Evolutionary conservation across 73 alveolate species (phyloP).

Genomic region (Paramecium octaurelia): DNA sequence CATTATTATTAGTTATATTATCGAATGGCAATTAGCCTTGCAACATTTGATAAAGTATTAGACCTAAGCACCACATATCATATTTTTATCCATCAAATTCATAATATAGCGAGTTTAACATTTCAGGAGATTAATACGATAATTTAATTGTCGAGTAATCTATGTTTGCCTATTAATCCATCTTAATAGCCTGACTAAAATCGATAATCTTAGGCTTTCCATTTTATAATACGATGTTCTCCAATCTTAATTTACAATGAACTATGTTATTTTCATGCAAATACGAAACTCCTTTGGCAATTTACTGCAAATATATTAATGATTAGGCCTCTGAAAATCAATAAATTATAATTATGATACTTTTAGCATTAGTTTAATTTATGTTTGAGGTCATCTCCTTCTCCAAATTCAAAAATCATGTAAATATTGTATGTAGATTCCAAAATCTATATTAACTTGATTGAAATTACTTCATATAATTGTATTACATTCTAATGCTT

Average conservation of each 20-base stretch:
- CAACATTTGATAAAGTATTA: background rate
- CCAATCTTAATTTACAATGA: background rate
- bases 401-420: background rate
- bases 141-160: background rate
- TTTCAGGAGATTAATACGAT: background rate
- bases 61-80: slow-evolving; percentile 2
- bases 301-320: background rate
- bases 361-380: background rate
- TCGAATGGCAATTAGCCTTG: background rate
- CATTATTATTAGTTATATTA: background rate
- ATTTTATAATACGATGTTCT: background rate
- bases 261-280: background rate
- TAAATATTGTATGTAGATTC: slow-evolving; percentile 16
- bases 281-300: background rate
- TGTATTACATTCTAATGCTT: background rate
- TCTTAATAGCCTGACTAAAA: background rate
- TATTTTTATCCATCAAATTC: background rate
- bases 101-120: background rate
- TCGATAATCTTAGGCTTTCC: background rate
- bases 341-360: background rate
- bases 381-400: background rate
- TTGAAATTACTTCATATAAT: background rate
- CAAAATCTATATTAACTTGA: background rate
- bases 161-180: background rate
- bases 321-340: background rate